Conservation (phyloP, 345 rosid species). For the Aquilaria yunnanensis region DNA sequence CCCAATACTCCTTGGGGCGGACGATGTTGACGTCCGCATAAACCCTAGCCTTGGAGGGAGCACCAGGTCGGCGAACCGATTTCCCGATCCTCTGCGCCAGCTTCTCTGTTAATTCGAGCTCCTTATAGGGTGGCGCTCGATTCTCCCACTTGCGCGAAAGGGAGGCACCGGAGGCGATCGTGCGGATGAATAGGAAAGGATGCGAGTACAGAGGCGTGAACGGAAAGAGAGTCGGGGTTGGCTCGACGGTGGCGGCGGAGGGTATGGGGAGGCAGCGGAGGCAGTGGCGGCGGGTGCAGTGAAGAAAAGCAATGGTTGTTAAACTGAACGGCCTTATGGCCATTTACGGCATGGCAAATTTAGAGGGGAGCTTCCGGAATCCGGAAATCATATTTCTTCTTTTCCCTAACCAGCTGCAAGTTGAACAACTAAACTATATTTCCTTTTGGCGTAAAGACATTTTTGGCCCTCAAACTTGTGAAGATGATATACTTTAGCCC, state of each 20-base stretch:
- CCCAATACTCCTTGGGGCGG: conserved; percentile 81
- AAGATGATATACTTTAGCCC: no score
- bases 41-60: conserved; percentile 96
- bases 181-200: conserved; percentile 16
- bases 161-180: conserved; percentile 30
- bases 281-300: conserved; percentile 15
- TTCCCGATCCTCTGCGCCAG: conserved; percentile 99
- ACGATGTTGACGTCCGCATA: conserved; percentile 75
- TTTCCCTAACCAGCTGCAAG: no score
- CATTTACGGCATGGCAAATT: conserved; percentile 27
- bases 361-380: no score
- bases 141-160: conserved; percentile 12
- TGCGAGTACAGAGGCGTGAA: not conserved
- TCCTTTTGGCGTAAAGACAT: no score
- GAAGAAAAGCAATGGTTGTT: conserved; percentile 34
- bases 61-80: conserved; percentile 89
- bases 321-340: conserved; percentile 69
- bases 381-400: no score
- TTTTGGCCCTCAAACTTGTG: no score
- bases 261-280: conserved; percentile 13
- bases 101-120: conserved; percentile 37
- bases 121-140: conserved; percentile 12
- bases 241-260: conserved; percentile 1
- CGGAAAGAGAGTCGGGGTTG: conserved; percentile 11
- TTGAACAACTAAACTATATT: no score